Evolutionary conservation across 164 flowering plant species (phyloP), one percentile per base, ranked within the genome.

Genomic region (Dillenia suffruticosa): DNA sequence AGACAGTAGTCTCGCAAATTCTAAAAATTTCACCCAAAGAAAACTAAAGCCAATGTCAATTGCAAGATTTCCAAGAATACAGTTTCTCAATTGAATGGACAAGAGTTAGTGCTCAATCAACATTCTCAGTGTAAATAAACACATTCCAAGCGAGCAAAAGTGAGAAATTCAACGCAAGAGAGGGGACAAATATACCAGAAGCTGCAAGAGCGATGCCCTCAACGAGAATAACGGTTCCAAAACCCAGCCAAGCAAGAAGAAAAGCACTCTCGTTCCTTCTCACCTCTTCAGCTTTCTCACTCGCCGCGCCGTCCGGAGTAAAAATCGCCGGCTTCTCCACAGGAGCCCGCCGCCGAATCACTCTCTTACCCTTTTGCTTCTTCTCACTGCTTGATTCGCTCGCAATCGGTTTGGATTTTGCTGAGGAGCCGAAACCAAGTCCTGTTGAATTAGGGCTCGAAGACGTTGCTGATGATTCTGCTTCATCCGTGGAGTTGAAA

Each of bases 231-330:
- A 88, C 63, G 5, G 57, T 70, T 9, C 96, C 96, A 24, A 89
- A 85, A 1, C 89, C 98, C 50, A 83, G 69, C 96, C 97, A 94
- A 46, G 91, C 72, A 12, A 94, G 88, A 63, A 89, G 75, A 50
- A 94, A 94, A 15, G 91, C 92, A 32, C 69, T 75, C 74, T 90
- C 98, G 50, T 73, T 79, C 58, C 50, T 60, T 12, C 69, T 66
- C 81, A 56, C 76, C 69, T 84, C 80, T 65, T 78, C 51, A 9
- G 65, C 58, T 43, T 69, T 57, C 65, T 9, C 44, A 68, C 61
- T 67, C 77, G 11, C 64, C 73, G 57, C 66, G 62, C 40, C 72
- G 61, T 32, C 40, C 40, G 15, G 68, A 59, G n/a, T 67, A 55
- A 57, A 81, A 76, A 10, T 48, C 68, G 9, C 40, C 40, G 95